A percentile compares a stretch with the other conserved stretches of the same genome.
phyloP scores from a whole-genome alignment of 2,329 filamentous ascomycete species.

The Tolypocladium ovalisporum region DNA sequence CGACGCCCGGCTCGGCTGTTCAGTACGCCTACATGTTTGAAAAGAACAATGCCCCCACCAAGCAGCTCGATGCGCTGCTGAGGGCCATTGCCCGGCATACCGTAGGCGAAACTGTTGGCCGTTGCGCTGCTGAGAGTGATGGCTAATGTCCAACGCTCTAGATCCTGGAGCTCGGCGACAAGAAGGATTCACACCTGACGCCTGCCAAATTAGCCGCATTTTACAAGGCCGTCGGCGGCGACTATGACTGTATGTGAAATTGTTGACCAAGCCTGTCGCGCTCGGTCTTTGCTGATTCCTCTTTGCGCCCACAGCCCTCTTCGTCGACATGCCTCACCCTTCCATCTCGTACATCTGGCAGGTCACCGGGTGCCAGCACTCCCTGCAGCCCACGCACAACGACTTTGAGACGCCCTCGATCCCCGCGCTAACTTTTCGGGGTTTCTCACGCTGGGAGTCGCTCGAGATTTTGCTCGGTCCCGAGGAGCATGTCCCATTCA shows the following conservation, averaged over 20 bases:
- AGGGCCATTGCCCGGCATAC: constrained; percentile 59
- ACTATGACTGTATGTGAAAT: constrained; percentile 53
- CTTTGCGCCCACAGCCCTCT: constrained; percentile 43
- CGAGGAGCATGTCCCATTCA: constrained; percentile 73
- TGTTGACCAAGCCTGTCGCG: background rate
- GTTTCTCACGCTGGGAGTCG: constrained; percentile 89
- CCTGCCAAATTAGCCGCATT: constrained; percentile 66
- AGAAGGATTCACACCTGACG: constrained; percentile 39
- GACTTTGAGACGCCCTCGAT: constrained; percentile 67
- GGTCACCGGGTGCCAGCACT: constrained; percentile 81
- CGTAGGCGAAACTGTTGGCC: constrained; percentile 33
- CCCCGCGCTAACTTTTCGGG: constrained; percentile 70
- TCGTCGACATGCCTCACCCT: constrained; percentile 60
- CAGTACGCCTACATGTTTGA: constrained; percentile 60
- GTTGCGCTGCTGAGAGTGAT: background rate
- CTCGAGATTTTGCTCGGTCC: constrained; percentile 82
- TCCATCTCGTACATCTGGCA: constrained; percentile 89
- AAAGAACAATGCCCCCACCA: constrained; percentile 55
- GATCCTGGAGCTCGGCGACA: constrained; percentile 49
- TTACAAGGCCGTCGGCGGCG: constrained; percentile 62
- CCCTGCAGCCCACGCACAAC: constrained; percentile 63
- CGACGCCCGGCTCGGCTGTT: constrained; percentile 14
- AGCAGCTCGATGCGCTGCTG: constrained; percentile 55
- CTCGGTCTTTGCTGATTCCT: background rate
- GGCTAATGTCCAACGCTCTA: constrained; percentile 14